Evolutionary conservation across 345 rosid species (phyloP).

Genomic region (Hevea brasiliensis): DNA sequence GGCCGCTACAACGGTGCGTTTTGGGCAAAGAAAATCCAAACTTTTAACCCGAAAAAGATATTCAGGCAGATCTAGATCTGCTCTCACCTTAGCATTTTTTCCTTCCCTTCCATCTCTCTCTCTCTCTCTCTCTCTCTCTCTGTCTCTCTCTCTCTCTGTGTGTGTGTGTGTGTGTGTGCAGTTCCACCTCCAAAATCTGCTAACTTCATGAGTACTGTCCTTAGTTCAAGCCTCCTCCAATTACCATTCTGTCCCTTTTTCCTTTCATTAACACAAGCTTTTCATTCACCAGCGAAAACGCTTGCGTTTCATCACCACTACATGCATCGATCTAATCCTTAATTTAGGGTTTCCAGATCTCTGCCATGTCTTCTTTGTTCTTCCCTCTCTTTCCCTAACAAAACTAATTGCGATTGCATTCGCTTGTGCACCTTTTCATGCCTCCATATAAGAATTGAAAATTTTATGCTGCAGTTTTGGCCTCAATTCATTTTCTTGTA

Average conservation of each 20-base stretch:
- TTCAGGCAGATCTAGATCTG: slow-evolving; percentile 12
- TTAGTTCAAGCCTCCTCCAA: neutral
- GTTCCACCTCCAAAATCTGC: neutral
- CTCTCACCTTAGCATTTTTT: no score
- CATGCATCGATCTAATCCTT: neutral
- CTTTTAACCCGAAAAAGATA: neutral
- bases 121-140: neutral
- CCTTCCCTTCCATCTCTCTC: no score
- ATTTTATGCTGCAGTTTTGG: neutral
- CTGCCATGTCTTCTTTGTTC: neutral
- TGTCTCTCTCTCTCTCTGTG: no score
- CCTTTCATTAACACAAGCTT: neutral
- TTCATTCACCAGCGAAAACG: neutral
- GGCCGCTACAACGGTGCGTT: slow-evolving; percentile 16
- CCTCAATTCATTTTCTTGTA: neutral
- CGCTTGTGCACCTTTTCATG: neutral
- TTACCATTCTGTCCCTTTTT: neutral
- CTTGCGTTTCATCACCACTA: neutral
- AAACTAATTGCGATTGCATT: no score
- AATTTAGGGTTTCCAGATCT: slow-evolving; percentile 14
- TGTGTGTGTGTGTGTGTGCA: no score
- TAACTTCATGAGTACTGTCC: neutral
- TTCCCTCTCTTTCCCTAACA: neutral
- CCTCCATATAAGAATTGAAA: neutral
- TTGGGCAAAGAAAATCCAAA: neutral